These are phyloP conservation scores for Termitomyces sp. DNA, from an alignment of 768 basidiomycete genomes.

Conservation along the genomic window DNA sequence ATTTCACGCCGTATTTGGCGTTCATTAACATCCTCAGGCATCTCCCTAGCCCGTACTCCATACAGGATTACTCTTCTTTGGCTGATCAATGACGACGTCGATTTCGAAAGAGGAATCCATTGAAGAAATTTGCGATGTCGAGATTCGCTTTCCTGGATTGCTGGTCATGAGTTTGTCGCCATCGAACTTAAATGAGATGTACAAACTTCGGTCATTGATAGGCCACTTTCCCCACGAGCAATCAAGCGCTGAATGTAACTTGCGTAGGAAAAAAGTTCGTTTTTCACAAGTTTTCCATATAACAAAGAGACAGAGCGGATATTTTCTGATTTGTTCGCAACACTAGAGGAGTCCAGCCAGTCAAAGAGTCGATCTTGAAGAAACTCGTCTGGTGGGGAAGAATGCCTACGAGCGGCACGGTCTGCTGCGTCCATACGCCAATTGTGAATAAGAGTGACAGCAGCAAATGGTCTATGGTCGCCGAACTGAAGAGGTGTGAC, in stretches of 20 bases:
- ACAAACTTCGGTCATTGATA: slow-evolving; percentile 52
- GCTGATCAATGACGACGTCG: slow-evolving; percentile 55
- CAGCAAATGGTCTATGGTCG: slow-evolving; percentile 75
- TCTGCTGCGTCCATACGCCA: slow-evolving; percentile 63
- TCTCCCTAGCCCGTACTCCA: slow-evolving; percentile 65
- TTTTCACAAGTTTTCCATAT: slow-evolving; percentile 68
- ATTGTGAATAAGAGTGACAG: slow-evolving; percentile 60
- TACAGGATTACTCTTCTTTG: slow-evolving; percentile 72
- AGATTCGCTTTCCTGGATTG: slow-evolving; percentile 42
- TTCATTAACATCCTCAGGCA: slow-evolving; percentile 68
- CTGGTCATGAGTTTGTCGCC: slow-evolving; percentile 10
- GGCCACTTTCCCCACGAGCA: slow-evolving; percentile 67
- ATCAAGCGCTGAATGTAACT: slow-evolving; percentile 79
- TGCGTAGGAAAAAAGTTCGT: slow-evolving; percentile 70
- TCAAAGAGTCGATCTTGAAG: slow-evolving; percentile 78
- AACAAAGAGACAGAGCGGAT: slow-evolving; percentile 61
- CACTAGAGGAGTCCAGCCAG: slow-evolving; percentile 71
- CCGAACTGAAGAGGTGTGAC: slow-evolving; percentile 81
- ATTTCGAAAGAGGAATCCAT: slow-evolving; percentile 67
- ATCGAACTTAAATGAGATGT: not conserved
- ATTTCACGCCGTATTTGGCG: slow-evolving; percentile 71
- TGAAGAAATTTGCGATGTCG: slow-evolving; percentile 68
- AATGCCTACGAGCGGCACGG: slow-evolving; percentile 60
- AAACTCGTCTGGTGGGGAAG: slow-evolving; percentile 55
- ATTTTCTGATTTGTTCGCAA: slow-evolving; percentile 54